Conservation (phyloP, 441 rosid genomes). For the Flueggea neowawraea region DNA sequence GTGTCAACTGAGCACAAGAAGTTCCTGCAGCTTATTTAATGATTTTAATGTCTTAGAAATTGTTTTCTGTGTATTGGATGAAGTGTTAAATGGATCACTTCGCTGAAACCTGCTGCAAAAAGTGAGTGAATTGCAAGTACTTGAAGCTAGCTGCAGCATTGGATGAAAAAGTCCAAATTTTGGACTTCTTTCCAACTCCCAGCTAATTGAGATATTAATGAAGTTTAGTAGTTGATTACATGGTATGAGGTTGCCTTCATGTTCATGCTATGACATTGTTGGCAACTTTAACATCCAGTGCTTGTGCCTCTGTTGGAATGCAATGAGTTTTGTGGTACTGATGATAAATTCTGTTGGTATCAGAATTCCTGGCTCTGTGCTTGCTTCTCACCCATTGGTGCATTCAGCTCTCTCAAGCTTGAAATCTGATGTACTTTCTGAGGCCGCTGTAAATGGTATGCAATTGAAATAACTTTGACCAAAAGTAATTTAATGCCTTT, state of each 20-base stretch:
- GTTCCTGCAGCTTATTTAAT: too few relatives aligned
- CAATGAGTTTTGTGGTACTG: constrained; percentile 8
- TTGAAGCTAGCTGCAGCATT: too few relatives aligned
- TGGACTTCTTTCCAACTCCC: too few relatives aligned
- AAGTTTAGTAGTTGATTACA: constrained; percentile 3
- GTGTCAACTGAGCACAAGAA: too few relatives aligned
- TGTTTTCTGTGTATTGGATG: too few relatives aligned
- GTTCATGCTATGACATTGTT: not conserved
- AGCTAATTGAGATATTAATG: not conserved
- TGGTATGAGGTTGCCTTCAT: constrained; percentile 1
- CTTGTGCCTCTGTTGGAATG: constrained; percentile 3
- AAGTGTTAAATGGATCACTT: too few relatives aligned
- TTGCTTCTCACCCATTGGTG: constrained; percentile 94
- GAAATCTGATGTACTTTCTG: constrained; percentile 84
- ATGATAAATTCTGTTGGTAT: constrained; percentile 34
- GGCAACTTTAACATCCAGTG: constrained; percentile 3
- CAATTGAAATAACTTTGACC: constrained; percentile 12
- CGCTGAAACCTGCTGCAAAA: too few relatives aligned
- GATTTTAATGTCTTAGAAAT: too few relatives aligned
- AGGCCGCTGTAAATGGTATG: constrained; percentile 98
- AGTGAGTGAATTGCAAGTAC: too few relatives aligned
- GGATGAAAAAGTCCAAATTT: too few relatives aligned
- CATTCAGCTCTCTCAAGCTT: constrained; percentile 90
- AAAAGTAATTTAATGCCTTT: not conserved
- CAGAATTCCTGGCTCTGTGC: constrained; percentile 87